These are phyloP conservation scores for Massariosphaeria phaeospora DNA, from an alignment of 495 filamentous ascomycete genomes.

Conservation along the genomic window DNA sequence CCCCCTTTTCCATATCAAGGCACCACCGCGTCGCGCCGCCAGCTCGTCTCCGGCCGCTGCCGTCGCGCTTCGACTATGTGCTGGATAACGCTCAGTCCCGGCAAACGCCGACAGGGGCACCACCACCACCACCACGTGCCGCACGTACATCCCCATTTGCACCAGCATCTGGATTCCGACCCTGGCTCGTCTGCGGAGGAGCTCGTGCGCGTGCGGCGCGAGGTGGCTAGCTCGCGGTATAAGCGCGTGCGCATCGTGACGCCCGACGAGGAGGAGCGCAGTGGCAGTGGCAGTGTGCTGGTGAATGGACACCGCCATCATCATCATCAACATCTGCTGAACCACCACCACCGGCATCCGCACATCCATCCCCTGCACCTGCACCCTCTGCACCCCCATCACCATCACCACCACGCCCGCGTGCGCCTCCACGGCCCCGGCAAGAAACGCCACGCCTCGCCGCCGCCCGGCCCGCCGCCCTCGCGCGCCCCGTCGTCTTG, in stretches of 20 bases:
- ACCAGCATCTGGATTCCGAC: slow-evolving; percentile 6
- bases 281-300: background rate
- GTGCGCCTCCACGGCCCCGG: slow-evolving; percentile 17
- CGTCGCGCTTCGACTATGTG: slow-evolving; percentile 15
- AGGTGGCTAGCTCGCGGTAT: background rate
- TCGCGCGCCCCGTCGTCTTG: background rate
- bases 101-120: background rate
- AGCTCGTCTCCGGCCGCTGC: background rate
- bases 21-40: slow-evolving; percentile 2
- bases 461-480: too few relatives aligned
- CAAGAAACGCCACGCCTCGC: too few relatives aligned
- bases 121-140: slow-evolving; percentile 10
- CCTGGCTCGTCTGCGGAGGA: slow-evolving; percentile 17
- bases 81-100: slow-evolving; percentile 23
- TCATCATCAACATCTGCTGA: background rate
- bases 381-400: background rate
- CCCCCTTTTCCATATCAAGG: background rate
- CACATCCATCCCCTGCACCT: background rate
- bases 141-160: too few relatives aligned
- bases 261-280: background rate
- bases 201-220: slow-evolving; percentile 4
- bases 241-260: background rate
- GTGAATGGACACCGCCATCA: background rate
- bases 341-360: background rate
- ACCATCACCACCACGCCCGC: slow-evolving; percentile 12